phyloP scores from a whole-genome alignment of 495 filamentous ascomycete genomes.

The Hyaloscypha finlandica region DNA sequence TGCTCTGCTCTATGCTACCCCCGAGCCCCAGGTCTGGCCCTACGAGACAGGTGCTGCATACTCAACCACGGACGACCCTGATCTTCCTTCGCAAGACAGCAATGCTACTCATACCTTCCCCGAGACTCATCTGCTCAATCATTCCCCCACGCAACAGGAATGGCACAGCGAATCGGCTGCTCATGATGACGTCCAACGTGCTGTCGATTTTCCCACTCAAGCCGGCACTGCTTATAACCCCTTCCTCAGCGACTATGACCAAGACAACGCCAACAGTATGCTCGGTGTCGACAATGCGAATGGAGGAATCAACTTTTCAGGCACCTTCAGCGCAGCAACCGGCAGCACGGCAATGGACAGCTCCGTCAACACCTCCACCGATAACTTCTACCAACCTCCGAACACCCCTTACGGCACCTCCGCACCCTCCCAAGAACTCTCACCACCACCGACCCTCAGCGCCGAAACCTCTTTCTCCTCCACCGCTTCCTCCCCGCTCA shows the following conservation, averaged over 20 bases:
- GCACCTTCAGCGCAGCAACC: not conserved
- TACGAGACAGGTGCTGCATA: not conserved
- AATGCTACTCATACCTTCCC: not conserved
- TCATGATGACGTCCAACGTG: not conserved
- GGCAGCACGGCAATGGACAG: not conserved
- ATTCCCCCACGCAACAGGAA: not conserved
- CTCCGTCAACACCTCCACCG: not conserved
- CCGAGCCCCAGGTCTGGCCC: not conserved
- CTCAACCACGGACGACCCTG: not conserved
- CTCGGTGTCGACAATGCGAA: not conserved
- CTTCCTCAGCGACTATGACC: not conserved
- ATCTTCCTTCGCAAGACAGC: not conserved
- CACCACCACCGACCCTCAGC: not conserved
- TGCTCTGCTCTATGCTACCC: slow-evolving; percentile 1
- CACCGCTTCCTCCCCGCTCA: not conserved
- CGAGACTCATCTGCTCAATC: not conserved
- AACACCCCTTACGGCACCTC: not conserved
- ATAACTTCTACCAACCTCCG: not conserved
- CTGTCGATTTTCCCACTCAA: not conserved
- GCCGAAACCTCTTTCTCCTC: not conserved
- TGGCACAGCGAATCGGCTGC: not conserved
- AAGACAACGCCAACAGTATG: not conserved
- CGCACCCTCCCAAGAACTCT: not conserved
- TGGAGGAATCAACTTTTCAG: not conserved
- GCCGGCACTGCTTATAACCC: not conserved